phyloP scores from a whole-genome alignment of 768 basidiomycete species.

The Brasilioporus rufonigricans region DNA sequence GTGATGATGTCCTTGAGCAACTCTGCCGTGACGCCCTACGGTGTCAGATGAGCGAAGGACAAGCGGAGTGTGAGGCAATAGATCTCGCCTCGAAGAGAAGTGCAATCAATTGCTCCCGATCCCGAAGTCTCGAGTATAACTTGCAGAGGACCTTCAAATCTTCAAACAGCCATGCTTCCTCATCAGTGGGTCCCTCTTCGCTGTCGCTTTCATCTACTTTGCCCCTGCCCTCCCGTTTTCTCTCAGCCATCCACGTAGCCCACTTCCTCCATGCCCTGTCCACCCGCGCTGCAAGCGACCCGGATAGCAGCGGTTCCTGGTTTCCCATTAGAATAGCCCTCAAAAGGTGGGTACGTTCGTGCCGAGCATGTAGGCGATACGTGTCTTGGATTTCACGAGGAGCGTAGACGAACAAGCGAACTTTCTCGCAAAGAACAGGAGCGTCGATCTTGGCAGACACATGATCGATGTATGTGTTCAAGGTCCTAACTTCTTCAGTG shows the following conservation, averaged over 20 bases:
- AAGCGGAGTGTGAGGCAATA: not conserved
- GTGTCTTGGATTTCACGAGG: slow-evolving; percentile 84
- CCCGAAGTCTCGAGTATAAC: slow-evolving; percentile 75
- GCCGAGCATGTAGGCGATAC: slow-evolving; percentile 74
- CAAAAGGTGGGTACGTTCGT: slow-evolving; percentile 72
- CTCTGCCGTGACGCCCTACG: slow-evolving; percentile 89
- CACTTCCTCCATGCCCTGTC: slow-evolving; percentile 78
- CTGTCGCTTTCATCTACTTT: slow-evolving; percentile 62
- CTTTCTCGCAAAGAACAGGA: slow-evolving; percentile 82
- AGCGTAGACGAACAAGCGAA: slow-evolving; percentile 82
- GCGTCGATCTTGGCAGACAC: slow-evolving; percentile 91
- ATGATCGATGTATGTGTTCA: slow-evolving; percentile 84
- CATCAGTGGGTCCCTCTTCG: slow-evolving; percentile 88
- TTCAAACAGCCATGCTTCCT: slow-evolving; percentile 96
- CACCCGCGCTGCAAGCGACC: slow-evolving; percentile 79
- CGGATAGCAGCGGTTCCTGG: slow-evolving; percentile 70
- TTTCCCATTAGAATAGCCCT: slow-evolving; percentile 77
- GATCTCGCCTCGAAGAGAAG: slow-evolving; percentile 85
- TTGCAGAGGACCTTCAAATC: slow-evolving; percentile 80
- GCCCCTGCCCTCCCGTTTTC: slow-evolving; percentile 43
- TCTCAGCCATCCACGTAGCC: slow-evolving; percentile 62
- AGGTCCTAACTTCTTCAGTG: slow-evolving; percentile 79
- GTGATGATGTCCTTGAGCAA: slow-evolving; percentile 97
- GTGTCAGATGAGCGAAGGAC: slow-evolving; percentile 1
- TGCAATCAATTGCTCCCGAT: slow-evolving; percentile 89